Base-by-base conservation (phyloP, 345 rosid species). In the Boechera retrofracta region DNA sequence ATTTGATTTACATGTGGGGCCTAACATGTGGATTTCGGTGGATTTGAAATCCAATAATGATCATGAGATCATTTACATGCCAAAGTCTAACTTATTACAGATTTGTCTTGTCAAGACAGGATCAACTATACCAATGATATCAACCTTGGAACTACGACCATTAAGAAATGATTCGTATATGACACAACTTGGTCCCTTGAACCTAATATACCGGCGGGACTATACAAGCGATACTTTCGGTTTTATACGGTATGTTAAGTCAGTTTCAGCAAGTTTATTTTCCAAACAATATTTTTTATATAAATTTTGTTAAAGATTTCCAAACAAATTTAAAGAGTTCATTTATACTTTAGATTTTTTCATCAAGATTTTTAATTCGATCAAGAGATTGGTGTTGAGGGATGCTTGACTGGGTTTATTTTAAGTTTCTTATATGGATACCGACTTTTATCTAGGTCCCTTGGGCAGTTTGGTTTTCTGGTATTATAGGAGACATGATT, bases 101-200 rank as follows among this genome's bases (percentile, higher is more conserved):
- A 47, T 88, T 31, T 90, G 91, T 75, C 82, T 85, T 2, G 84
- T 85, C 11, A 87, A 90, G 60, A 78, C 77, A 36, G 73, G 69
- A 28, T 1, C 24, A 35, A 85, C 86, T 9, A 44, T 77, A 10
- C 90, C 90, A 39, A 72, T 89, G 60, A 78, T 87, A 33, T 83
- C 87, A 2, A 67, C 79, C 2, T 67, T 88, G 49, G 90, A 89
- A 8, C 32, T 86, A 5, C 78, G 91, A 64, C 82, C 54, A 35
- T 8, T 85, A 32, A 60, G 59, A 16, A 75, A 44, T 44, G 48
- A 44, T 12, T 44, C 48, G 4, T 44, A 44, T 12, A 44, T 12
- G 48, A 44, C 48, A 5, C 48, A 44, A 12, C 6, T 13, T 6
- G 48, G 48, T 44, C 48, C 48, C 5, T 44, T 44, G 48, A 44